Base-by-base conservation (phyloP, 495 filamentous ascomycete species). In the Lophiotrema nucula region DNA sequence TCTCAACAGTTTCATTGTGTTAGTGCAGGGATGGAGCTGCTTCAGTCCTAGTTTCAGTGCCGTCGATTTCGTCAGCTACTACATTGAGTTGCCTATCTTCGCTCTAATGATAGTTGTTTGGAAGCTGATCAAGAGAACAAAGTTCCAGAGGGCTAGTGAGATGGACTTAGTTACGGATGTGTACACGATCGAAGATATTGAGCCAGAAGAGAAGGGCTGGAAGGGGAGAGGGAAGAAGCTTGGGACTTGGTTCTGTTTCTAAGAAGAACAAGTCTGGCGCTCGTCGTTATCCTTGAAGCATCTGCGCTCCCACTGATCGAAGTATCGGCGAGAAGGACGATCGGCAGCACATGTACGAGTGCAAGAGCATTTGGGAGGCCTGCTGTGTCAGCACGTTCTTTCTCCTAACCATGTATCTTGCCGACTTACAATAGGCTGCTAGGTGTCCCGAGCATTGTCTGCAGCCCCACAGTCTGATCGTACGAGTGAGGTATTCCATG, bases 21-120 rank as follows among this genome's bases (percentile, higher is more conserved):
- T 84, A 8, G 77, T 84, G 0, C 83, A 84, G 61, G 82, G 82
- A 12, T 85, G 82, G 82, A 76, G 72, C 24, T 76, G 73, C 47
- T 83, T 83, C 66, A 80, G 76, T 35, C 79, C 78, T 1, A 65
- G 44, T n/a, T 83, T 81, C 58, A 65, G 70, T 26, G 64, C 58
- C 1, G 76, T 82, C 8, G 71, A 77, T 50, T 83, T 83, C 66
- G 74, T 83, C 27, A 76, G 73, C 5, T 77, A 71, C 21, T 81
- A 81, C 26, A 69, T 81, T 26, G 78, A 81, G 56, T 67, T 81
- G 41, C 73, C 76, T 0, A 67, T 81, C 41, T 77, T 81, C 76
- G 47, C 77, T 25, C 66, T 76, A 46, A 79, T 81, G 77, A 78
- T 72, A 62, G 3, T 79, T 4, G 74, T n/a, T 0, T 81, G 78